phyloP scores from a whole-genome alignment of 2,329 filamentous ascomycete species.

The Graphium sp. region DNA sequence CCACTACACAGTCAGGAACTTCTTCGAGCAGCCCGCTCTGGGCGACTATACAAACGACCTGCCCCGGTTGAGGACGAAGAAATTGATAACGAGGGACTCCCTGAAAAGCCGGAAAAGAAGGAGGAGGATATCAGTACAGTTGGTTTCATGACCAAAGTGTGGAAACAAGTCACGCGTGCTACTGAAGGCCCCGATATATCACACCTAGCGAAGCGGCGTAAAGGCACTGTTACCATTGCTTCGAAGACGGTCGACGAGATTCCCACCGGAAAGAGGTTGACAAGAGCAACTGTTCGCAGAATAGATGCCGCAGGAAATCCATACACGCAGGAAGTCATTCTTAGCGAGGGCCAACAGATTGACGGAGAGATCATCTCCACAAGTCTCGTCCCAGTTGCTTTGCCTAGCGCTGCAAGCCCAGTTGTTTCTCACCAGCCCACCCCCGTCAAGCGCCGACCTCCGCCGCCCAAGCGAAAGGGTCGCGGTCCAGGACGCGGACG shows the following conservation, averaged over 20 bases:
- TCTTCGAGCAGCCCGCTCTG: slow-evolving; percentile 64
- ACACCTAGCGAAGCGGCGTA: slow-evolving; percentile 43
- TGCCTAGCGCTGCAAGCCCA: slow-evolving; percentile 39
- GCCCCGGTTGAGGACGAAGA: slow-evolving; percentile 45
- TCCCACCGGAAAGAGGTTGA: slow-evolving; percentile 37
- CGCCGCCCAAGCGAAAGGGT: slow-evolving; percentile 64
- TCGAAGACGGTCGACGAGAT: slow-evolving; percentile 30
- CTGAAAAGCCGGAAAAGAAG: slow-evolving; percentile 40
- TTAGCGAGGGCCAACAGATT: slow-evolving; percentile 62
- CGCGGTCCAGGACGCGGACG: slow-evolving; percentile 62
- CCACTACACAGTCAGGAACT: slow-evolving; percentile 69
- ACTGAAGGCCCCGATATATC: slow-evolving; percentile 33
- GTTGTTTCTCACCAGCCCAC: slow-evolving; percentile 13
- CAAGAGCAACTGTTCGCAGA: slow-evolving; percentile 65
- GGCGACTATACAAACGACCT: slow-evolving; percentile 57
- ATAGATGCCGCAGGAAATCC: slow-evolving; percentile 66
- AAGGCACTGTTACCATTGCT: slow-evolving; percentile 40
- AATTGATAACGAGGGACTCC: slow-evolving; percentile 30
- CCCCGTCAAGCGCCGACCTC: slow-evolving; percentile 41
- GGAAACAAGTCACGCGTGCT: slow-evolving; percentile 45
- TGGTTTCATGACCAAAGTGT: slow-evolving; percentile 38
- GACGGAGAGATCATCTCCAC: slow-evolving; percentile 66
- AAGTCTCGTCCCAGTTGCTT: slow-evolving; percentile 35
- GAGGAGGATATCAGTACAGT: slow-evolving; percentile 40
- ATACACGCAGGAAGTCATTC: slow-evolving; percentile 68